Percentiles rank a stretch among this genome's conserved stretches.
Evolutionary conservation across 257 asterid species (phyloP).

Genomic region (Forsythia viridissima): DNA sequence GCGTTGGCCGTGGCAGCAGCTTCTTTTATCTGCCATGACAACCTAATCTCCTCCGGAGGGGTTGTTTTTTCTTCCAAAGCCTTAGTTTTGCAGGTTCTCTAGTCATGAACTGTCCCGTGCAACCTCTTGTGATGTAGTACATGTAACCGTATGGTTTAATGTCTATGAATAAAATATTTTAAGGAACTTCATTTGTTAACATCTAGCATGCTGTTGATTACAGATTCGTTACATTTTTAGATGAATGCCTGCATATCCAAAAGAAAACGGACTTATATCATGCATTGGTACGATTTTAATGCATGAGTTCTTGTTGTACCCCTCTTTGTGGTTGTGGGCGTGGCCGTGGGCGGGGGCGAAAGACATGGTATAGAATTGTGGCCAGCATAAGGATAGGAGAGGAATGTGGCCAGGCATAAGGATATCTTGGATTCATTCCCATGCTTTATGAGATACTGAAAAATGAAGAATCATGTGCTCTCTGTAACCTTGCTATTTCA

Average conservation of each 20-base stretch:
- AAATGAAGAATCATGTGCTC: background rate
- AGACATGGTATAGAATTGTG: too few relatives aligned
- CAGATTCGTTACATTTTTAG: background rate
- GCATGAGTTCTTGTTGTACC: background rate
- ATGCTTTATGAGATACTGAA: background rate
- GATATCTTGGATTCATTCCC: background rate
- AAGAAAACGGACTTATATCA: background rate
- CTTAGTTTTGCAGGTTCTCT: constrained; percentile 69
- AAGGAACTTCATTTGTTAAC: background rate
- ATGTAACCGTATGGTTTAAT: background rate
- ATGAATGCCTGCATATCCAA: background rate
- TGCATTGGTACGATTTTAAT: background rate
- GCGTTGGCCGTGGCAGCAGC: constrained; percentile 68
- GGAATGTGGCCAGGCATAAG: background rate
- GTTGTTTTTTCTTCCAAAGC: constrained; percentile 60
- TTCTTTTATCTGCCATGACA: constrained; percentile 57
- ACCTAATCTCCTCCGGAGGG: constrained; percentile 20
- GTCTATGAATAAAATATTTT: constrained; percentile 30
- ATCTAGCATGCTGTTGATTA: background rate
- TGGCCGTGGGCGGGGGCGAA: too few relatives aligned
- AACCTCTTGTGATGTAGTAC: constrained; percentile 36
- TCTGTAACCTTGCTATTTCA: background rate
- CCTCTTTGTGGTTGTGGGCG: background rate
- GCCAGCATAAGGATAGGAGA: background rate
- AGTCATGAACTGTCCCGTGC: constrained; percentile 46